Evolutionary conservation across 2,329 filamentous ascomycete genomes (phyloP).

Genomic region (Aspergillus sergii): DNA sequence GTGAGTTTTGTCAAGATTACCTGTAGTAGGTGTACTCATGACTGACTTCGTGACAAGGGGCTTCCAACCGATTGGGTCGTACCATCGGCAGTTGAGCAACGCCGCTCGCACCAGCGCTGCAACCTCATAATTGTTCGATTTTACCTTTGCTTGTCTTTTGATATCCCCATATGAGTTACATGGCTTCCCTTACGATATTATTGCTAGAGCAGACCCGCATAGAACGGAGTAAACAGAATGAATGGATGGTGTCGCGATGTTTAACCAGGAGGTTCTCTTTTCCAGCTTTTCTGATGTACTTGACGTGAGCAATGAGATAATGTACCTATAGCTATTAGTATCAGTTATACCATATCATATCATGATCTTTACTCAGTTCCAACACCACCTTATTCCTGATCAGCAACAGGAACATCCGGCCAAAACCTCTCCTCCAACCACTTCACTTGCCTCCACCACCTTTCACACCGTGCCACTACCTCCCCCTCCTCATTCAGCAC

Average conservation of each 20-base stretch:
- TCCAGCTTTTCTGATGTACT: not conserved
- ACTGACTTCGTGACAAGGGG: conserved; percentile 34
- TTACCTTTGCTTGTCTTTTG: not conserved
- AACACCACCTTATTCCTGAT: not conserved
- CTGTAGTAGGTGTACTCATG: not conserved
- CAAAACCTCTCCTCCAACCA: conserved; percentile 63
- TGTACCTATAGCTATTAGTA: not conserved
- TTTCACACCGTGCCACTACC: conserved; percentile 46
- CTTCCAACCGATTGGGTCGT: conserved; percentile 53
- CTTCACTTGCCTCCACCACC: conserved; percentile 54
- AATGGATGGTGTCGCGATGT: not conserved
- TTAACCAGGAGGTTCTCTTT: not conserved
- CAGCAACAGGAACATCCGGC: conserved; percentile 44
- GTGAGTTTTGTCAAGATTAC: conserved; percentile 29
- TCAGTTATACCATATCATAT: not conserved
- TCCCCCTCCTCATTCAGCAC: conserved; percentile 42
- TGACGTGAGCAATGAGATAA: conserved; percentile 1
- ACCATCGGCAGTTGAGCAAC: conserved; percentile 47
- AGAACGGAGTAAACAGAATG: conserved; percentile 5
- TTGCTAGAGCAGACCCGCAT: conserved; percentile 5
- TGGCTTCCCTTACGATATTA: conserved; percentile 2
- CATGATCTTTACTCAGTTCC: too few species aligned
- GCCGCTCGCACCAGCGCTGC: conserved; percentile 40
- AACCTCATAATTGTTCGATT: conserved; percentile 13
- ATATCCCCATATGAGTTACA: conserved; percentile 3